These are phyloP conservation scores for Beauveria brongniartii DNA, from an alignment of 2,329 filamentous ascomycete species.

Conservation along the genomic window DNA sequence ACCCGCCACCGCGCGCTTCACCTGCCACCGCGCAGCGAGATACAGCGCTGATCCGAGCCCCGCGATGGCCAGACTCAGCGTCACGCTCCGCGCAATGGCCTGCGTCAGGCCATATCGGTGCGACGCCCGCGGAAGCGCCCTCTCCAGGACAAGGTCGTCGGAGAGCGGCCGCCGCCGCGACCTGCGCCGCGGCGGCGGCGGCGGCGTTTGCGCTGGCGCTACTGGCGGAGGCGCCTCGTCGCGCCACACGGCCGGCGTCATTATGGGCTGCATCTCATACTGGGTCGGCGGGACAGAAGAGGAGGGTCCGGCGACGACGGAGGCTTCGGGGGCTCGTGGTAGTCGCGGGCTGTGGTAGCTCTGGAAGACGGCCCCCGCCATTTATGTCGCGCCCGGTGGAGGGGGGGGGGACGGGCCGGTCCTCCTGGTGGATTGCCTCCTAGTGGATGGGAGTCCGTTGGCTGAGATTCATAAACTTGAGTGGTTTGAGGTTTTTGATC, in stretches of 20 bases:
- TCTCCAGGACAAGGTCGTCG: constrained; percentile 1
- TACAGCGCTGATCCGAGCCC: constrained; percentile 1
- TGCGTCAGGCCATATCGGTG: constrained; percentile 3
- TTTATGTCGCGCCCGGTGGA: neutral
- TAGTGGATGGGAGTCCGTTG: no score
- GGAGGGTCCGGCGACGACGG: neutral
- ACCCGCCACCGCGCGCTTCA: constrained; percentile 1
- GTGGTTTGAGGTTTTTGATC: no score
- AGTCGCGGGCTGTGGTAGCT: neutral
- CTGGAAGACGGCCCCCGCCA: constrained; percentile 7
- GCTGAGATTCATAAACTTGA: no score
- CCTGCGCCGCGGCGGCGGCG: neutral
- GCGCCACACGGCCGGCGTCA: constrained; percentile 3
- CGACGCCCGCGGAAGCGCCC: constrained; percentile 1
- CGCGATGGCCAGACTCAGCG: constrained; percentile 1
- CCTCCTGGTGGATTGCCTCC: no score
- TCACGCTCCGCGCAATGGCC: constrained; percentile 3
- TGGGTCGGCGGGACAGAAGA: neutral
- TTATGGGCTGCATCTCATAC: constrained; percentile 2
- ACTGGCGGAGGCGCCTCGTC: neutral
- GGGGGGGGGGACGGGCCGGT: no score
- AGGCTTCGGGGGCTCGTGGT: neutral
- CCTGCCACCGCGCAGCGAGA: neutral
- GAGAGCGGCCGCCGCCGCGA: neutral
- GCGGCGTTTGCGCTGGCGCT: neutral